Evolutionary conservation across 202 grass and related monocot genomes (phyloP), one percentile per base, ranked within the genome.

Genomic region (Setaria viridis): DNA sequence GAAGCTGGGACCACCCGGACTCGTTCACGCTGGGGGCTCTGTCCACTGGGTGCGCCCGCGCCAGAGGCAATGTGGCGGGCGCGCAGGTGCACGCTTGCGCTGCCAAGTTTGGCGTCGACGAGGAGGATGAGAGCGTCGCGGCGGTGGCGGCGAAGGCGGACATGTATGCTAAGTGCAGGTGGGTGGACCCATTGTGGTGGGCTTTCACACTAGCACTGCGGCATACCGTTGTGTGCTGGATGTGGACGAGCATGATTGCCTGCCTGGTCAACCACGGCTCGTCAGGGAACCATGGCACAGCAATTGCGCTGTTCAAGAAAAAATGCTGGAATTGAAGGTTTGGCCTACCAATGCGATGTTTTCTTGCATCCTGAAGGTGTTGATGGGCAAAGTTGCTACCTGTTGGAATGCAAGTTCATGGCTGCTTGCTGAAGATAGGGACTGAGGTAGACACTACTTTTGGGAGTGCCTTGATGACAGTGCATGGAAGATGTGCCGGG

Each of bases 371-470:
- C 76, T 95, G 39, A 95, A 90, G 79, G 67, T 88, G 65, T 90
- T 33, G 75, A 86, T 66, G 66, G 30, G 83, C 88, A 5, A 76
- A 67, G 32, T 74, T 73, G 83, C 83, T 90, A 32, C 25, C 37
- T 16, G 75, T 62, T 51, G 93, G 88, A n/a, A 92, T 89, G 62
- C 88, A 95, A 62, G 78, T 88, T 30, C 93, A 95, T 79, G 82
- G 88, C 11, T 95, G 85, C 82, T 82, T 95, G 42, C 54, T 89
- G 80, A 95, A 95, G 76, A 89, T 92, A 59, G 90, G 90, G 5
- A 82, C 87, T 58, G 83, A 92, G 50, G 29, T 92, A 15, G 85
- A 92, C 56, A 64, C 74, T 72, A 72, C 84, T 49, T 66, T 92
- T 55, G 83, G 82, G 16, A 90, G 75, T 66, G 76, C 90, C 79